These are phyloP conservation scores for Aspergillus aculeatus DNA, from an alignment of 2,329 filamentous ascomycete species.

Conservation along the genomic window DNA sequence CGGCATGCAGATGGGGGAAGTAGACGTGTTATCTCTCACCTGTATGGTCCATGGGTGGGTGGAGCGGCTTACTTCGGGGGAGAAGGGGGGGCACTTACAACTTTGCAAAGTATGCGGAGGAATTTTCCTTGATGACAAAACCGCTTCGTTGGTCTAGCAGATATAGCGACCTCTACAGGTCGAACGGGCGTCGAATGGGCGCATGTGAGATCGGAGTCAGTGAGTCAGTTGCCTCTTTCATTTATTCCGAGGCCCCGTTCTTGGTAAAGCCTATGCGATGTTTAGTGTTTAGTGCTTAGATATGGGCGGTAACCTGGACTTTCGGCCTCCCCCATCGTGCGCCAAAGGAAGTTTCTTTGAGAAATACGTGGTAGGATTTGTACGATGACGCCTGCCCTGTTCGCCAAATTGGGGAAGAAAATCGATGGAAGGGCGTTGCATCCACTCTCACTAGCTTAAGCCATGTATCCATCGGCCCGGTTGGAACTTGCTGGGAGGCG, in stretches of 20 bases:
- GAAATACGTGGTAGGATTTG: background rate
- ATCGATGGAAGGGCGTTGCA: background rate
- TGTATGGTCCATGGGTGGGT: conserved; percentile 2
- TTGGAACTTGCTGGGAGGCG: background rate
- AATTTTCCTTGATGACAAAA: background rate
- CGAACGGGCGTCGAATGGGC: background rate
- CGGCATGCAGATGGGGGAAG: conserved; percentile 5
- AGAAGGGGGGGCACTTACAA: no score
- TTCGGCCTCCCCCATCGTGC: background rate
- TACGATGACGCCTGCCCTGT: no score
- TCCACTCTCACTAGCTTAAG: background rate
- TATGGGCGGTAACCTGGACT: background rate
- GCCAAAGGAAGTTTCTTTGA: background rate
- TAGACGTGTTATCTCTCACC: conserved; percentile 15
- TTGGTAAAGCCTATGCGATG: background rate
- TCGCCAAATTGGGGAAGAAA: no score
- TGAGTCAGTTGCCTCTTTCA: background rate
- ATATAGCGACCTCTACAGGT: background rate
- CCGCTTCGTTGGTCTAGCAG: background rate
- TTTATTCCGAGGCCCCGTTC: background rate
- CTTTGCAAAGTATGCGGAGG: background rate
- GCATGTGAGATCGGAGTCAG: background rate
- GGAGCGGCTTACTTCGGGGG: background rate
- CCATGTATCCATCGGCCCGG: background rate
- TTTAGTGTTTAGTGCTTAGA: background rate